Base-by-base conservation (phyloP, 305 asterid species). In the Fraxinus nigra region DNA sequence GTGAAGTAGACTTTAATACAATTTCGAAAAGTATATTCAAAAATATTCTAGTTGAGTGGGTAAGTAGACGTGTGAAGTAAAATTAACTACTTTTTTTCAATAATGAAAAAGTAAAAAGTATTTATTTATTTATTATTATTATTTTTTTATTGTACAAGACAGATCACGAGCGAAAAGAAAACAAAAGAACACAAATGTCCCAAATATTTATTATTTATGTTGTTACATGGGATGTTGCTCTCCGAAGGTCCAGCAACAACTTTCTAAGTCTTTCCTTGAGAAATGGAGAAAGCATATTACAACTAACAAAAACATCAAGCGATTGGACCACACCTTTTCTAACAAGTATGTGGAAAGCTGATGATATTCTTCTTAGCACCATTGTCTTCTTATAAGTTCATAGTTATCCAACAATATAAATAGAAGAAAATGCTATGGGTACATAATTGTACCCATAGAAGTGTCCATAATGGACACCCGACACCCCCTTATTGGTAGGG, bases 351-450 rank as follows among this genome's bases (percentile, higher is more conserved):
- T 75, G 87, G 48, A 95, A 88, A 86, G 98, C 92, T 24, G 89
- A 85, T 61, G 91, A 90, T 63, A 90, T 86, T 72, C 98, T 95
- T 24, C 82, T 83, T 76, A 72, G 61, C 22, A 93, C 40, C 26
- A 91, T 26, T 74, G 89, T 90, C 86, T 91, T 95, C 92, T 96
- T 90, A 88, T 91, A 26, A 75, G 59, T 79, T 93, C 97, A 86
- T 91, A 95, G 82, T 88, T 89, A 85, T 95, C 97, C 86, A 87
- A 79, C 90, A 95, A 63, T 14, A 89, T 0, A 33, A 33, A 33
- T 33, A 95, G 81, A 87, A 92, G 26, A 24, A 24, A 24, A 24
- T 24, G 26, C 26, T 24, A 24, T 24, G 26, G 26, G 26, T 24
- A 24, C 26, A 24, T 24, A 24, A 24, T 24, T 24, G 26, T 24